Evolutionary conservation across 140 eudicot species (phyloP), one percentile per base, ranked within the genome.

Genomic region (Senecio squalidus): DNA sequence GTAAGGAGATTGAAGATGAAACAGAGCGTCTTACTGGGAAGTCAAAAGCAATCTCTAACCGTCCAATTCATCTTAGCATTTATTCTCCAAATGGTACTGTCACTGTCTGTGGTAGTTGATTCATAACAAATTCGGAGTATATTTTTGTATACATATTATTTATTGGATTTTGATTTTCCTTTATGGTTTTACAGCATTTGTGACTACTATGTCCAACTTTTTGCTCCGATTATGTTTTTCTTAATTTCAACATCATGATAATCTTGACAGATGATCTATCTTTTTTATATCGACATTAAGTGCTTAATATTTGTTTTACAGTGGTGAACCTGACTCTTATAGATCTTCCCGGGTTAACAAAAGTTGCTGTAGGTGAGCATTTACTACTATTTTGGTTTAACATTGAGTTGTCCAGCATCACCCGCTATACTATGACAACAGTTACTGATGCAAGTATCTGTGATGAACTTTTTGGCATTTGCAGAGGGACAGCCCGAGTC

Each of bases 321-420:
- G 98, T 92, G 70, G 98, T 92, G 64, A 87, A 92, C 74, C 87
- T 92, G 73, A 92, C 98, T 57, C 93, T 92, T 49, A 87, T 92
- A 31, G 98, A 92, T 82, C 98, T 92, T 84, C 98, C 98, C 47
- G 98, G 98, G 52, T 44, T 92, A 80, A 92, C 98, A 45, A 92
- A 92, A 79, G 96, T 92, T 72, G 98, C 98, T 55, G 98, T 92
- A 66, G 96, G 98, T 92, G 78, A 92, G 88, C 66, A 67, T 69
- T 64, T 28, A 61, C 44, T 55, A 56, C 38, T 67, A 56, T 30
- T 52, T 68, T 29, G 43, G 54, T 59, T 62, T 53, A 71, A n/a
- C 56, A 60, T 58, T 1, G n/a, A 25, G 36, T 29, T 44, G 18
- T 49, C 64, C 41, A 27, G 44, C 27, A 57, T 50, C 48, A 16